These are phyloP conservation scores for Plasmopara halstedii DNA, from an alignment of 352 stramenopile genomes.

Conservation along the genomic window DNA sequence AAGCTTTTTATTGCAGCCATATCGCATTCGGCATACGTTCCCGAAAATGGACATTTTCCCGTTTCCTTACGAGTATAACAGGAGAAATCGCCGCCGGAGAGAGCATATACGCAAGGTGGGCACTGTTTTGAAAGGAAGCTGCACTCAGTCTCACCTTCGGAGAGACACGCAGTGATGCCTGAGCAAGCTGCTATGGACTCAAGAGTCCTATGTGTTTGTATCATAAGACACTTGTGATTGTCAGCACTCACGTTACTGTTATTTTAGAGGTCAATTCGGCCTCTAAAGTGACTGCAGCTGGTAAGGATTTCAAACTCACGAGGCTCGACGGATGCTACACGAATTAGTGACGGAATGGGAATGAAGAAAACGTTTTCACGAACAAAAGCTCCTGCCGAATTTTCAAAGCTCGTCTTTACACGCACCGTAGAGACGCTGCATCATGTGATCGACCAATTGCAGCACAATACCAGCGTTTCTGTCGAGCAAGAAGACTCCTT, in stretches of 20 bases:
- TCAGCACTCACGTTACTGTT: too few relatives aligned
- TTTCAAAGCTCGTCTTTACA: conserved; percentile 18
- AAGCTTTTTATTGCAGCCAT: conserved; percentile 1
- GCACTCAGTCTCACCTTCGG: conserved; percentile 48
- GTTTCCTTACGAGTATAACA: conserved; percentile 45
- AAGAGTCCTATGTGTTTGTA: too few relatives aligned
- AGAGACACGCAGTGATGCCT: conserved; percentile 37
- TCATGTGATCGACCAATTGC: conserved; percentile 21
- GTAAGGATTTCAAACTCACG: conserved; percentile 1
- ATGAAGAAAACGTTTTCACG: conserved; percentile 9
- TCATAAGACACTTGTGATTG: too few relatives aligned
- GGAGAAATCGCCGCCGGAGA: conserved; percentile 49
- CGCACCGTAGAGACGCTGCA: conserved; percentile 7
- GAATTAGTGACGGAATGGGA: conserved; percentile 16
- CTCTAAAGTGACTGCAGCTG: not conserved
- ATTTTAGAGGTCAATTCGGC: not conserved
- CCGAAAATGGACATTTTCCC: conserved; percentile 17
- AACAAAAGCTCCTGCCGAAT: conserved; percentile 5
- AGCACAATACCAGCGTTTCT: conserved; percentile 14
- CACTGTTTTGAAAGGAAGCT: conserved; percentile 31
- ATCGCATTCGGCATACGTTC: conserved; percentile 22
- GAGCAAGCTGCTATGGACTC: conserved; percentile 24
- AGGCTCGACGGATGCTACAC: conserved; percentile 9
- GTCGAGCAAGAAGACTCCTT: conserved; percentile 12
- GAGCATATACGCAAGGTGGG: conserved; percentile 59